Conservation (phyloP, 208 protist species). For the Herpetomonas muscarum region DNA sequence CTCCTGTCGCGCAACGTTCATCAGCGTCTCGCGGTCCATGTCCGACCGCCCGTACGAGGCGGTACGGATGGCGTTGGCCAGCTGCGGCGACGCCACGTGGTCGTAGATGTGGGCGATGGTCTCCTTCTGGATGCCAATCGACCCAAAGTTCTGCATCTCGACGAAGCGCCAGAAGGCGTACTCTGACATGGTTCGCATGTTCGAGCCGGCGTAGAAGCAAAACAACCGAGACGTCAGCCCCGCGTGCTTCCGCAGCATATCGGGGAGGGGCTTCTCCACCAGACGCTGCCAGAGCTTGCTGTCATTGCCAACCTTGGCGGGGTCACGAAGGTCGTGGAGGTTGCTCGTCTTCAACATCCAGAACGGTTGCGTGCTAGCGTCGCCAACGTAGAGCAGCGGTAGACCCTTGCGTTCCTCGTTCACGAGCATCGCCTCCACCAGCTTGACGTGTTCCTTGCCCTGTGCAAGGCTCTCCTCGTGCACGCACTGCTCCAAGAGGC, state of each 20-base stretch:
- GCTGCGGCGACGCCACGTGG: conserved; percentile 66
- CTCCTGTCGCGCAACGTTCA: conserved; percentile 55
- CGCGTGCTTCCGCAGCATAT: conserved; percentile 40
- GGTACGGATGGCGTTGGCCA: conserved; percentile 34
- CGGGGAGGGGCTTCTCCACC: conserved; percentile 27
- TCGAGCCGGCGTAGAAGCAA: conserved; percentile 60
- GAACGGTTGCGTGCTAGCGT: conserved; percentile 27
- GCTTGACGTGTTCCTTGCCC: conserved; percentile 9
- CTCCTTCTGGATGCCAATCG: conserved; percentile 23
- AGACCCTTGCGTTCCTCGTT: conserved; percentile 32
- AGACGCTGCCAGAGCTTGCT: conserved; percentile 33
- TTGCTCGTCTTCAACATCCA: conserved; percentile 38
- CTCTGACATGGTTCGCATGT: conserved; percentile 55
- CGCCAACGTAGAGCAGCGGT: conserved; percentile 48
- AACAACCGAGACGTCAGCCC: conserved; percentile 50
- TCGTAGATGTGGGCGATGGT: conserved; percentile 59
- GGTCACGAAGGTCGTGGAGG: conserved; percentile 41
- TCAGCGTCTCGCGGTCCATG: conserved; percentile 35
- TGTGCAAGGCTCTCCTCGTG: conserved; percentile 16
- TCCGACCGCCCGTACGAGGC: conserved; percentile 39
- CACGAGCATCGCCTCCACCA: conserved; percentile 27
- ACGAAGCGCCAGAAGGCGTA: conserved; percentile 80
- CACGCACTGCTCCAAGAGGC: conserved; percentile 3
- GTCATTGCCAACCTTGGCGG: conserved; percentile 20
- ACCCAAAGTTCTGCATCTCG: conserved; percentile 17